Evolutionary conservation across 805 yeast species (phyloP).

Genomic region (Metschnikowia anglica): DNA sequence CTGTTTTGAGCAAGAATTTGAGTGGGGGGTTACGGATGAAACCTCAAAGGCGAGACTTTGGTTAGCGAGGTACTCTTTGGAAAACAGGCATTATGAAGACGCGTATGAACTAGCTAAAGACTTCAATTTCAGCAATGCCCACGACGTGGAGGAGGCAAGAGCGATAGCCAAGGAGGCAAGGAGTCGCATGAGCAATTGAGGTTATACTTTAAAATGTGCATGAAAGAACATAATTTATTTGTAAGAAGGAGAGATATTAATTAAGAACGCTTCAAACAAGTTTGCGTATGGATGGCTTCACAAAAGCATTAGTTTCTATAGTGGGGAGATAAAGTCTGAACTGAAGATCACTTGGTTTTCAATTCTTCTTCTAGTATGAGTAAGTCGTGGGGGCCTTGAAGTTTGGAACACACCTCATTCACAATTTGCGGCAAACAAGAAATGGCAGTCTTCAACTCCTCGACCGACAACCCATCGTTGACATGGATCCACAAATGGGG

Average conservation of each 20-base stretch:
- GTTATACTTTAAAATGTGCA: background rate
- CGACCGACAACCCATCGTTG: conserved; percentile 28
- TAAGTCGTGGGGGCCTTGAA: conserved; percentile 28
- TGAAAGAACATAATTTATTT: conserved; percentile 3
- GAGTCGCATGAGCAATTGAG: conserved; percentile 40
- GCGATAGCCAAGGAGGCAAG: conserved; percentile 78
- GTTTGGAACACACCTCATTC: conserved; percentile 24
- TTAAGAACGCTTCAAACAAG: too few species aligned
- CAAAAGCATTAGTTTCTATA: conserved; percentile 3
- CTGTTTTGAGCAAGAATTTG: conserved; percentile 62
- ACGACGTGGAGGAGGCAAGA: conserved; percentile 86
- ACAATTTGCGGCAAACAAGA: conserved; percentile 25
- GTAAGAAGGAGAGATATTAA: background rate
- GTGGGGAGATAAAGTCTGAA: background rate
- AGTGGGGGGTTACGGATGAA: conserved; percentile 69
- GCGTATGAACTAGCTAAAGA: conserved; percentile 76
- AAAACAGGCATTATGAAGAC: conserved; percentile 53
- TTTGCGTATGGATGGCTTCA: too few species aligned
- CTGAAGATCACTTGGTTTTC: conserved; percentile 12
- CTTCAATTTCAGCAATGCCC: conserved; percentile 67
- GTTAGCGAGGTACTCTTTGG: conserved; percentile 72
- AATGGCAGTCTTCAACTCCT: conserved; percentile 29
- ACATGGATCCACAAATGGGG: conserved; percentile 39
- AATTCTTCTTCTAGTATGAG: conserved; percentile 28
- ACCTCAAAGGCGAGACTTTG: conserved; percentile 80